Conservation (phyloP, 345 rosid species). For the Hirschfeldia incana region DNA sequence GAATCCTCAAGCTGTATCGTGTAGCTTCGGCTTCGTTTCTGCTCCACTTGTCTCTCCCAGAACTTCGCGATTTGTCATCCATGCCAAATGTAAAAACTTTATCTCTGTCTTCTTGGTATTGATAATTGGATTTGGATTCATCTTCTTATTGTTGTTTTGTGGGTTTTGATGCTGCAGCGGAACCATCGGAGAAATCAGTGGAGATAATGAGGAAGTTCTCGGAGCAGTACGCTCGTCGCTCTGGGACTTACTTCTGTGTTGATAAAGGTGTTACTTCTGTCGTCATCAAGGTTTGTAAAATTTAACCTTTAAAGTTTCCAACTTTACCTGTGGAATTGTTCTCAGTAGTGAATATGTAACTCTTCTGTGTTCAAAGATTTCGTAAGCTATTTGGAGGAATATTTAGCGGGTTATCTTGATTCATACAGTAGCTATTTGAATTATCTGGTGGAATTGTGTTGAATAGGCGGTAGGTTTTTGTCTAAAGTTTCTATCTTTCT, state of each 20-base stretch:
- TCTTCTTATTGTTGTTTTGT: neutral
- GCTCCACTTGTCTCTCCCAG: conserved; percentile 43
- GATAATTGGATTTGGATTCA: neutral
- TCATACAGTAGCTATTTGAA: neutral
- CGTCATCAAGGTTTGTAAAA: conserved; percentile 69
- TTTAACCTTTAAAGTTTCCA: neutral
- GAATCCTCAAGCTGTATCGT: conserved; percentile 55
- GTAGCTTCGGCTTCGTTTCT: conserved; percentile 47
- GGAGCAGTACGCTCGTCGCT: conserved; percentile 90
- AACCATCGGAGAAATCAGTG: conserved; percentile 83
- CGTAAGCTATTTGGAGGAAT: neutral
- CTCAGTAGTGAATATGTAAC: too few relatives aligned
- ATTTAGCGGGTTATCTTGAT: neutral
- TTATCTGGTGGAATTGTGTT: neutral
- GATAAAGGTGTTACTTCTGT: conserved; percentile 96
- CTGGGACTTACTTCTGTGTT: conserved; percentile 89
- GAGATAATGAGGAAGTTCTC: conserved; percentile 99
- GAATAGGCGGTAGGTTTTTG: too few relatives aligned
- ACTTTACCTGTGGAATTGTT: too few relatives aligned
- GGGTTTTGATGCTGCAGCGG: conserved; percentile 45
- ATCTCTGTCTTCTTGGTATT: neutral
- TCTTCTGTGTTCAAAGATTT: too few relatives aligned
- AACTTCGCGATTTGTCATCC: conserved; percentile 47
- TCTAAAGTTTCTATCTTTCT: too few relatives aligned
- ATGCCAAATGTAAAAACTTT: conserved; percentile 46